A percentile compares a stretch with the other conserved stretches of the same genome.
These are phyloP conservation scores for Pisolithus microcarpus DNA, from an alignment of 768 basidiomycete species.

Conservation along the genomic window DNA sequence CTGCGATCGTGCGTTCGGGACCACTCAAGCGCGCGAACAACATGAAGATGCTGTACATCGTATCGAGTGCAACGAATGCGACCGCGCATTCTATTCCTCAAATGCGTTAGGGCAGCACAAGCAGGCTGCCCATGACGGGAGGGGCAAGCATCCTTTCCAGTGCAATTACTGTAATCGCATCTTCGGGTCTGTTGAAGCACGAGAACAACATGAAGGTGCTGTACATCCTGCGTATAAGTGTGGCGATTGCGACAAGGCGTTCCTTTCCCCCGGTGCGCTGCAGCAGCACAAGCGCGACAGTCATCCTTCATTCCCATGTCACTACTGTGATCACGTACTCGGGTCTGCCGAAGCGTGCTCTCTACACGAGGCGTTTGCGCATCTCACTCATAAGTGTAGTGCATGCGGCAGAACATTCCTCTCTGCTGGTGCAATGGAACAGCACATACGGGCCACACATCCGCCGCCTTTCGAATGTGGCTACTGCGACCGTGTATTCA, in stretches of 20 bases:
- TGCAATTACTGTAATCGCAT: not conserved
- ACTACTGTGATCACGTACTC: constrained; percentile 10
- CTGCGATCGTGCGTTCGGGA: constrained; percentile 9
- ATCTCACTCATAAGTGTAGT: constrained; percentile 2
- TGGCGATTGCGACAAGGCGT: not conserved
- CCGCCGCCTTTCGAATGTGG: constrained; percentile 3
- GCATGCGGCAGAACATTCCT: not conserved
- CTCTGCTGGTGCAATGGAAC: not conserved
- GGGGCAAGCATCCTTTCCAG: not conserved
- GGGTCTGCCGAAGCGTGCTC: constrained; percentile 1
- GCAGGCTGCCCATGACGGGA: not conserved
- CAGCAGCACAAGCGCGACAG: constrained; percentile 1
- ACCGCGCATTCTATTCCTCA: not conserved
- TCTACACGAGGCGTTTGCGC: constrained; percentile 9
- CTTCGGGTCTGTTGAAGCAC: not conserved
- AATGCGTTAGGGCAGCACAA: constrained; percentile 1
- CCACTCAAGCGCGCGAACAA: not conserved
- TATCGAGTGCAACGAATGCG: not conserved
- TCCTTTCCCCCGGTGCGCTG: not conserved
- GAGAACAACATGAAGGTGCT: not conserved
- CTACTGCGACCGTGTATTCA: constrained; percentile 8
- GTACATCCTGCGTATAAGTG: constrained; percentile 1
- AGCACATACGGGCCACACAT: constrained; percentile 1
- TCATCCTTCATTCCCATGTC: constrained; percentile 10
- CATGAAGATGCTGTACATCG: constrained; percentile 12